Percentiles rank a stretch among this genome's conserved stretches.
These are phyloP conservation scores for Backusella parvicylindrica DNA, from an alignment of 192 early-diverging fungal genomes.

Conservation along the genomic window DNA sequence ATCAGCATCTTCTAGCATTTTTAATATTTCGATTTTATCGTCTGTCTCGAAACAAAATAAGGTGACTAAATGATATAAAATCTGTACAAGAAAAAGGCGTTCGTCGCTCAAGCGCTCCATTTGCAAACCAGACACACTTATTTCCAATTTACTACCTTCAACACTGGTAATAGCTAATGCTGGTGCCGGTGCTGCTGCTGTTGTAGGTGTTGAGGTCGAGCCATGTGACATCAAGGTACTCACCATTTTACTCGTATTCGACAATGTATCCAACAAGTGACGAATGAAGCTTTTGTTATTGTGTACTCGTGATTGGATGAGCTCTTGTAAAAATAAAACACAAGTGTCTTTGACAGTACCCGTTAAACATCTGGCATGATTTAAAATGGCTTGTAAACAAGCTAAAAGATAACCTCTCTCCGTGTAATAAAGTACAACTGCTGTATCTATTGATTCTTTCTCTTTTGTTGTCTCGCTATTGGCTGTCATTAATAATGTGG, in stretches of 20 bases:
- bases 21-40: conserved; percentile 34
- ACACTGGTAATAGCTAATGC: background rate
- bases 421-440: conserved; percentile 63
- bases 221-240: conserved; percentile 42
- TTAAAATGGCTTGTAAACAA: conserved; percentile 52
- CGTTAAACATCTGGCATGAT: conserved; percentile 42
- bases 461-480: conserved; percentile 47
- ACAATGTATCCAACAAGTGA: conserved; percentile 49
- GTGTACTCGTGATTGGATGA: conserved; percentile 18
- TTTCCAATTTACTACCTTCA: conserved; percentile 23
- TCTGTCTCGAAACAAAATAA: conserved; percentile 33
- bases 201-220: conserved; percentile 40
- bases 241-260: conserved; percentile 45
- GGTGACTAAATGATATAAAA: conserved; percentile 41
- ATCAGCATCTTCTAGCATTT: conserved; percentile 29
- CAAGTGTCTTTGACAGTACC: conserved; percentile 43
- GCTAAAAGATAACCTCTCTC: conserved; percentile 62
- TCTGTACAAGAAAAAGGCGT: conserved; percentile 36
- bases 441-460: conserved; percentile 57
- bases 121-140: conserved; percentile 37
- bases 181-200: conserved; percentile 22
- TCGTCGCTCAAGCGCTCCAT: conserved; percentile 39
- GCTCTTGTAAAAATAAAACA: conserved; percentile 37
- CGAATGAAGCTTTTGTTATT: conserved; percentile 36
- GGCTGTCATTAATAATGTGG: conserved; percentile 58